Conservation (phyloP, 2,329 filamentous ascomycete species). For the Parafenestella ontariensis region DNA sequence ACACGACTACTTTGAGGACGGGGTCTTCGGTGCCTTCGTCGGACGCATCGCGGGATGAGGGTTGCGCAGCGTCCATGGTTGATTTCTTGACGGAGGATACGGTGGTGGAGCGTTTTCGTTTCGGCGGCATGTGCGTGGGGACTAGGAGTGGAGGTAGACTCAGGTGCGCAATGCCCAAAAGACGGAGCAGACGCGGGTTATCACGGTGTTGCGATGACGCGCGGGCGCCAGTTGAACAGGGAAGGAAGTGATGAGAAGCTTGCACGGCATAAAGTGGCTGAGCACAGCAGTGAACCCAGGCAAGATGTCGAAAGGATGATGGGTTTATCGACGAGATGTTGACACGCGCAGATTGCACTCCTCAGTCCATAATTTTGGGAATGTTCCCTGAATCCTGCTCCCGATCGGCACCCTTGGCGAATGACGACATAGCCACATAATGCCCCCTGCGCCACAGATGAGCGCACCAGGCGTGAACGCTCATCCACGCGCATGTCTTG, state of each 20-base stretch:
- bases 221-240: constrained; percentile 10
- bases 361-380: constrained; percentile 30
- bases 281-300: constrained; percentile 2
- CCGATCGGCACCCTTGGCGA: constrained; percentile 29
- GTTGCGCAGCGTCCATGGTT: constrained; percentile 66
- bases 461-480: background rate
- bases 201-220: constrained; percentile 13
- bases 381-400: constrained; percentile 33
- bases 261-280: background rate
- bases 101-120: constrained; percentile 79
- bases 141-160: background rate
- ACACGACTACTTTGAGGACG: constrained; percentile 65
- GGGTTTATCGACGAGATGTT: constrained; percentile 10
- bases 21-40: constrained; percentile 81
- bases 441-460: constrained; percentile 24
- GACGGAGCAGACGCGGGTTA: constrained; percentile 20
- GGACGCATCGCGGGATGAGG: constrained; percentile 82
- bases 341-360: constrained; percentile 28
- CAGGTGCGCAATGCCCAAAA: no score
- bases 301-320: background rate
- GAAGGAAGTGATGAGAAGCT: constrained; percentile 5
- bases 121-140: constrained; percentile 55
- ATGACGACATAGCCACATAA: constrained; percentile 28
- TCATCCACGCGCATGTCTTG: constrained; percentile 23
- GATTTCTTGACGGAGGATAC: constrained; percentile 58